Percentiles rank a stretch among this genome's conserved stretches.
phyloP scores from a whole-genome alignment of 352 stramenopile genomes.

The Phytophthora pinifolia region DNA sequence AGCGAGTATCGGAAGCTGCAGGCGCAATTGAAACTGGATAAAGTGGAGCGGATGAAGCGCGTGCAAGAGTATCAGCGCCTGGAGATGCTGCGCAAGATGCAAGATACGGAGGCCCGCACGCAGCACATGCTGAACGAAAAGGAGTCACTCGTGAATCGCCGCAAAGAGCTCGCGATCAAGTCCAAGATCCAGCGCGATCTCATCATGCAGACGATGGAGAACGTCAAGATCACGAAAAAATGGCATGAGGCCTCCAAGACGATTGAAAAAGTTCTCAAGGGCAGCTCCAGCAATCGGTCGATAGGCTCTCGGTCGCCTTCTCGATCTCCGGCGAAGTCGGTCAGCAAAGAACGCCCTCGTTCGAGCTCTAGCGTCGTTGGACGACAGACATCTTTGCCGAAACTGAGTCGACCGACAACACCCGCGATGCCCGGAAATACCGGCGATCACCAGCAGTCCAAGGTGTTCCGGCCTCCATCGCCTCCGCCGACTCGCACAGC shows the following conservation, averaged over 20 bases:
- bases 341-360: conserved; percentile 44
- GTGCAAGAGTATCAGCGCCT: conserved; percentile 91
- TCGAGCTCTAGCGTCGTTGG: conserved; percentile 51
- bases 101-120: conserved; percentile 81
- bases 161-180: conserved; percentile 77
- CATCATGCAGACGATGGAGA: conserved; percentile 89
- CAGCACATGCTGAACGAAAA: conserved; percentile 84
- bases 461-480: conserved; percentile 55
- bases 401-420: conserved; percentile 22
- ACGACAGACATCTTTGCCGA: conserved; percentile 48
- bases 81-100: conserved; percentile 87
- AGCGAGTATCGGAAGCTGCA: conserved; percentile 85
- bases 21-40: conserved; percentile 86
- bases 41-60: conserved; percentile 91
- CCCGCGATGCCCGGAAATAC: conserved; percentile 10
- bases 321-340: conserved; percentile 36
- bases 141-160: conserved; percentile 73
- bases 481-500: conserved; percentile 64
- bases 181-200: conserved; percentile 89
- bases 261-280: conserved; percentile 70
- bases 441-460: conserved; percentile 29
- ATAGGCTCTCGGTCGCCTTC: conserved; percentile 41
- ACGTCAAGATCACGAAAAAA: conserved; percentile 89
- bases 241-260: conserved; percentile 80
- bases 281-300: conserved; percentile 29